Evolutionary conservation across 2,329 filamentous ascomycete species (phyloP), one percentile per base, ranked within the genome.

Genomic region (Teratosphaeriaceae sp.): DNA sequence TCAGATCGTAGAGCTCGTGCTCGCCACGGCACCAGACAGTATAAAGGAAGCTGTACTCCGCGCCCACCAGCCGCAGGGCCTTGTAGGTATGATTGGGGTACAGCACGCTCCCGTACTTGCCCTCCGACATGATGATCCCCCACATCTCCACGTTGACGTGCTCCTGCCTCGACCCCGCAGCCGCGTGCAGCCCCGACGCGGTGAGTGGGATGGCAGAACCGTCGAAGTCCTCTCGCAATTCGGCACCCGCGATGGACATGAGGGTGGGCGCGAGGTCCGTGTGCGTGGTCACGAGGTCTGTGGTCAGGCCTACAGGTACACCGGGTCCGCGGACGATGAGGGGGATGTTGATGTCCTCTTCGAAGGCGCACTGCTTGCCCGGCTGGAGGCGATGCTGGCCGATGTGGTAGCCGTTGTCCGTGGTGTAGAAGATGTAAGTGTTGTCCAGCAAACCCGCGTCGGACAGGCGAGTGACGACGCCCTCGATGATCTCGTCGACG

Each of bases 1-100:
- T 18, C 30, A 60, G 41, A 23, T 84, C 72, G 56, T 84, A 85
- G 2, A 83, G 69, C 57, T 85, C 80, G 43, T 78, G 75, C 35
- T 84, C 80, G 40, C 79, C 78, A 12, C 65, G 82, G 55, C 82
- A 85, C 80, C 81, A 85, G 0, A 84, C 78, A 0, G 78, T 73
- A 53, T 85, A 85, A 47, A 79, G 78, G 4, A 84, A 57, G 52
- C 74, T 77, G 54, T 84, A 84, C 7, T 39, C 50, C 2, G 50
- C 26, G 3, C 52, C 57, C 5, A 54, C 46, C 5, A 61, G 26
- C 7, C 59, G 49, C 2, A 62, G 43, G 1, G 57, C 57, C 45
- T 62, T 62, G 50, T 61, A 62, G 9, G 58, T 60, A 33, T 58
- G 54, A 37, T 60, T 61, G 4, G 48, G 44, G 18, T 59, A 51